Percentiles rank a stretch among this genome's conserved stretches.
These are phyloP conservation scores for Leucosporidium creatinivorum DNA, from an alignment of 768 basidiomycete species.

Conservation along the genomic window DNA sequence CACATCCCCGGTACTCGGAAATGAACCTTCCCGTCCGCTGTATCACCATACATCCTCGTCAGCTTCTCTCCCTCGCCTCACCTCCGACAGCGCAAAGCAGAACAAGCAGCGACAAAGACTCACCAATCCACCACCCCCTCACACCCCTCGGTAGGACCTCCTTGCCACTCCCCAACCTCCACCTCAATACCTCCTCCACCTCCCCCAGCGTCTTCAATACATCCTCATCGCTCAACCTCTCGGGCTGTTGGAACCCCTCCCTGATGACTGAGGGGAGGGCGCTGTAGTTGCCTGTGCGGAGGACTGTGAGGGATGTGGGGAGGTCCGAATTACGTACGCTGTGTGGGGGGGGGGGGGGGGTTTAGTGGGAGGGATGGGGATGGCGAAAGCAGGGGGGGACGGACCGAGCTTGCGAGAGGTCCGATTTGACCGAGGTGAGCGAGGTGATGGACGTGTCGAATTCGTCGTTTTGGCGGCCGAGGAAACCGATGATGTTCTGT, in stretches of 20 bases:
- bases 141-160: slow-evolving; percentile 79
- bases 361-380: background rate
- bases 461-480: slow-evolving; percentile 75
- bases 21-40: slow-evolving; percentile 65
- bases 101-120: no score
- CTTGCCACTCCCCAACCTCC: slow-evolving; percentile 59
- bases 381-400: slow-evolving; percentile 25
- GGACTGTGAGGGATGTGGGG: slow-evolving; percentile 79
- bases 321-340: slow-evolving; percentile 91
- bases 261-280: slow-evolving; percentile 58
- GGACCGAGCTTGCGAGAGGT: slow-evolving; percentile 70
- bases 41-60: background rate
- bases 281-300: slow-evolving; percentile 77
- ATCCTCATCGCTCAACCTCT: slow-evolving; percentile 47
- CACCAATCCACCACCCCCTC: slow-evolving; percentile 59
- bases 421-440: slow-evolving; percentile 59
- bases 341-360: background rate
- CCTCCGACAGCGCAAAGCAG: no score
- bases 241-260: slow-evolving; percentile 9
- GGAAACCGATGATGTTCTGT: slow-evolving; percentile 79
- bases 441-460: slow-evolving; percentile 63
- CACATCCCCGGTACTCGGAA: slow-evolving; percentile 69
- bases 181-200: slow-evolving; percentile 71
- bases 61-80: background rate
- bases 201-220: slow-evolving; percentile 59